Base-by-base conservation (phyloP, 768 basidiomycete genomes). In the Mycena sanguinolenta region DNA sequence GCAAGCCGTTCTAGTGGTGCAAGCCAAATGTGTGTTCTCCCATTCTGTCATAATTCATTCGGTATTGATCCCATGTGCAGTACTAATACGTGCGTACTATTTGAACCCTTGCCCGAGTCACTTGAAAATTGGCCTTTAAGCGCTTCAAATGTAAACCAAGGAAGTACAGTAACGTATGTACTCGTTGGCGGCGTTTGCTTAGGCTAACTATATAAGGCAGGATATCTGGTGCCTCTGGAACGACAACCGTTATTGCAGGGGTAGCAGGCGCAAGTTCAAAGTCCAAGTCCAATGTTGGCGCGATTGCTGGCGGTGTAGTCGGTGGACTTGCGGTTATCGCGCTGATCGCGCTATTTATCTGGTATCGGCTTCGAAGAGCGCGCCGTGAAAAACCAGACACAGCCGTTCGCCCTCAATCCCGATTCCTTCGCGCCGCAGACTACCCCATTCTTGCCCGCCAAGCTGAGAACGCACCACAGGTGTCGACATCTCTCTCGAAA, bases 101-200 rank as follows among this genome's bases (percentile, higher is more conserved):
- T 28, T 49, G 44, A 17, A 8, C 28, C 6, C 21, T 23, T 7
- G 30, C 21, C 28, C n/a, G 30, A 49, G 28, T 27, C 9, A 25
- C 46, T 25, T 61, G 16, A 61, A 6, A 27, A 16, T 60, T 8
- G 4, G 8, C 16, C 0, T 2, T 61, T 17, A 14, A 61, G 46
- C 28, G 30, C 21, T 49, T 21, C 28, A 21, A 16, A 44, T 49
- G 28, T 9, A 14, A 14, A 21, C n/a, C 44, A 61, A 19, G 28
- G 38, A 60, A 54, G 53, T 21, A 58, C 64, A 52, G 32, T 58
- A 6, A 65, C 64, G 64, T 65, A 39, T 16, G 57, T 54, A 27
- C n/a, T 13, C 32, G 16, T 12, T 5, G 21, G 7, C 7, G 19
- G 39, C 5, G 10, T 34, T 10, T n/a, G 23, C 3, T 16, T 58